Base-by-base conservation (phyloP, 441 rosid species). In the Pelargonium myrrhifolium region DNA sequence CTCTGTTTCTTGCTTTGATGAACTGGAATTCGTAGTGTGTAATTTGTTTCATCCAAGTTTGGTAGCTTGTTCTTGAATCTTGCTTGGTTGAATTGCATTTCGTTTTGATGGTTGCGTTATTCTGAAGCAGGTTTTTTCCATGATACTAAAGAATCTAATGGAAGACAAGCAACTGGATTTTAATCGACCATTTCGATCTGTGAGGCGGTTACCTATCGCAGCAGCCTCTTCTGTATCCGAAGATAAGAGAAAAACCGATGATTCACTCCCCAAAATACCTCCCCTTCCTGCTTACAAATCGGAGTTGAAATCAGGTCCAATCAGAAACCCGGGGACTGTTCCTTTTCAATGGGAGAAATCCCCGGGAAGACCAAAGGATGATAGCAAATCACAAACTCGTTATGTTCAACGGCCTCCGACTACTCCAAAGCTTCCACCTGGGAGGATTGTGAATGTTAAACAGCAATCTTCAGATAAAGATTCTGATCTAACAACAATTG, bases 371-470 rank as follows among this genome's bases (percentile, higher is more conserved):
- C 94, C 97, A 7, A 93, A 88, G 75, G 74, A 75, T 71, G 87
- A 81, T 73, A 76, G 51, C 31, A 82, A 74, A 73, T 75, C 65
- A 55, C 79, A 18, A 39, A 68, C 18, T 22, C 65, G 9, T 65
- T 64, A 67, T 58, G 61, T 37, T 20, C 65, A 70, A 7, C 66
- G 67, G 71, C 71, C 75, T 75, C 85, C 79, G 58, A 53, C 66
- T 51, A 82, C 74, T 35, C 98, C 98, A 7, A 88, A 83, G 83
- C 96, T 83, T 82, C 98, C 98, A n/a, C 98, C 97, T 21, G 98
- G 98, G 63, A 83, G 93, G 72, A 67, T 69, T 69, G 69, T 65
- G 60, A 76, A 77, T 39, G 76, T 59, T 64, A 78, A 78, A 68
- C 75, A 65, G 31, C 75, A 72, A 47, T 62, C 68, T 58, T 64